Evolutionary conservation across 164 flowering plant genomes (phyloP), one percentile per base, ranked within the genome.

Genomic region (Annona squamosa): DNA sequence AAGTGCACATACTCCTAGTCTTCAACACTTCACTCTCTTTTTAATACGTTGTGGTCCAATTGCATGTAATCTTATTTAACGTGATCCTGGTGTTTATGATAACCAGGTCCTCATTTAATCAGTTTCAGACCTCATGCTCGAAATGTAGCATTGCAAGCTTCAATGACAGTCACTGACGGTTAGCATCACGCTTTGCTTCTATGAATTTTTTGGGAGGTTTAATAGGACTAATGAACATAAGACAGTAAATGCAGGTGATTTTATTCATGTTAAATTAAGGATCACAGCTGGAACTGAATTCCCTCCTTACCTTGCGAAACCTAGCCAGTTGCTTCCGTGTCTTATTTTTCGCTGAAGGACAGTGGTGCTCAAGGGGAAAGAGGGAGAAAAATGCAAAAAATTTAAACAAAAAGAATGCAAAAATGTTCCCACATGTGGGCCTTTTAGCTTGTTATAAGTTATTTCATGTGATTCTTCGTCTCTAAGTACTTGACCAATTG

Each of bases 131-230:
- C 94, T 45, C 86, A 80, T 63, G 92, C 95, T 80, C 84, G 82
- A 37, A 88, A 89, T 83, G 94, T 96, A 68, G 87, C 97, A 47
- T 63, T 96, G 67, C 95, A 96, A 85, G 87, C 91, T 72, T 87
- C 98, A 17, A 92, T 96, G 98, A 88, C 97, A 62, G 97, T 90
- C 10, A 93, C 99, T 19, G 97, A 93, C 84, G 99, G 99, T 95
- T 57, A 75, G 92, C 87, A 64, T 75, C 47, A 71, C 68, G 63
- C 48, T 52, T 68, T 71, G 2, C 52, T 73, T 18, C 71, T 73
- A 17, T 62, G 6, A 19, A 4, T 62, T 62, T 62, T 16, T 13
- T 18, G 17, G 4, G 65, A 62, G 17, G 65, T 52, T 52, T 52
- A 52, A 2, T 6, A 52, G 57, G 57, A 52, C 7, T 52, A 52